A percentile compares a stretch with the other conserved stretches of the same genome.
Evolutionary conservation across 257 asterid genomes (phyloP).

Genomic region (Scutellaria minor): DNA sequence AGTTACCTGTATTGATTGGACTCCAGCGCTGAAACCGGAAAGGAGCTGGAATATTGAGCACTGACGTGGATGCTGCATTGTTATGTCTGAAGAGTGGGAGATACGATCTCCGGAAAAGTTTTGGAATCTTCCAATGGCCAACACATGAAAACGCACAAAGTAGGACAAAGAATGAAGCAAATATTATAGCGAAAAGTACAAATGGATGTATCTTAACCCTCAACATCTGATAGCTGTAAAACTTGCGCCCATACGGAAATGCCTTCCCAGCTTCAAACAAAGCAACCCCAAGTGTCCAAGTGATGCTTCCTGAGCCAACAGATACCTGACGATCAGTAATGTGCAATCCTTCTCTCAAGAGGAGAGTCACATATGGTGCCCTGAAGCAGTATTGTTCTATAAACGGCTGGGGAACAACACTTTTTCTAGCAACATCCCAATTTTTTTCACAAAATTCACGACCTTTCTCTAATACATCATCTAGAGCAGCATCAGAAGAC

Average conservation of each 20-base stretch:
- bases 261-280: conserved; percentile 89
- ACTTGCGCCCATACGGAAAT: conserved; percentile 50
- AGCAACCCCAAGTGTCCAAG: conserved; percentile 99
- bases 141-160: conserved; percentile 59
- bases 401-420: conserved; percentile 92
- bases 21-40: conserved; percentile 90
- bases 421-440: conserved; percentile 79
- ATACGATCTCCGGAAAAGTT: conserved; percentile 57
- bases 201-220: conserved; percentile 60
- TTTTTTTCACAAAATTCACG: conserved; percentile 70
- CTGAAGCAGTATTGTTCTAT: conserved; percentile 97
- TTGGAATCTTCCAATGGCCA: conserved; percentile 65
- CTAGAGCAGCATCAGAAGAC: conserved; percentile 66
- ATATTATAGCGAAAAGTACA: conserved; percentile 49
- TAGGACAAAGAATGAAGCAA: conserved; percentile 67
- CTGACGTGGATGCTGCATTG: conserved; percentile 59
- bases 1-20: conserved; percentile 77
- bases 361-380: conserved; percentile 81
- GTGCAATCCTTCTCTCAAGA: conserved; percentile 92
- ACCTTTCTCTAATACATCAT: conserved; percentile 79
- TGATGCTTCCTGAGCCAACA: conserved; percentile 92
- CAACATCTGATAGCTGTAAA: conserved; percentile 54
- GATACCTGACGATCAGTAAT: conserved; percentile 68
- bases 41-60: conserved; percentile 70
- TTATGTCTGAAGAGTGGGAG: conserved; percentile 75